A percentile compares a stretch with the other conserved stretches of the same genome.
phyloP scores from a whole-genome alignment of 129 eudicot species.

The Erigeron canadensis region DNA sequence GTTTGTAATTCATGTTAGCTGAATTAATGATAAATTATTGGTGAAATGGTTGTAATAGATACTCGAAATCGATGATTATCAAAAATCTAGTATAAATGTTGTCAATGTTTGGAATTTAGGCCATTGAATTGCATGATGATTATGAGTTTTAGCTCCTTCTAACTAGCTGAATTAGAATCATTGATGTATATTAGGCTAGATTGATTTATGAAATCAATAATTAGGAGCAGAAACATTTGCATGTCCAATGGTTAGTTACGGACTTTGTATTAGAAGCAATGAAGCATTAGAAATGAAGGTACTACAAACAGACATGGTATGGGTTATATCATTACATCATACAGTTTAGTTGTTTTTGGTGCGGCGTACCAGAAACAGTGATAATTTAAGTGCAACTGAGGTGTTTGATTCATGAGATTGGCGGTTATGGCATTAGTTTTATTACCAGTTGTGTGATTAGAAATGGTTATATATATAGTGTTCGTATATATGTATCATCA shows the following conservation, averaged over 20 bases:
- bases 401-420: background rate
- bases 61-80: slow-evolving; percentile 10
- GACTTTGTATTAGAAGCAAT: slow-evolving; percentile 11
- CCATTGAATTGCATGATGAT: too few relatives aligned
- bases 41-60: slow-evolving; percentile 14
- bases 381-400: slow-evolving; percentile 3
- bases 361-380: slow-evolving; percentile 1
- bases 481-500: slow-evolving; percentile 14
- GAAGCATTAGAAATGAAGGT: slow-evolving; percentile 17
- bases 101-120: background rate
- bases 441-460: slow-evolving; percentile 17
- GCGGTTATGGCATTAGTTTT: slow-evolving; percentile 4
- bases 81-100: background rate
- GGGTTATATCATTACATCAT: background rate
- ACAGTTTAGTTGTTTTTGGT: slow-evolving; percentile 2
- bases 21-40: background rate
- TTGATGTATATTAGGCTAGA: too few relatives aligned
- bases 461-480: slow-evolving; percentile 1
- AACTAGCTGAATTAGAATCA: too few relatives aligned
- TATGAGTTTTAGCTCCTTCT: too few relatives aligned
- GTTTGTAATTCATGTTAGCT: background rate
- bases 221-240: too few relatives aligned
- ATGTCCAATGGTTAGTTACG: too few relatives aligned
- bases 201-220: too few relatives aligned
- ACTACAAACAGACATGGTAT: background rate